Conservation (phyloP, 495 filamentous ascomycete genomes). For the Hyphodiscus hymeniophilus region DNA sequence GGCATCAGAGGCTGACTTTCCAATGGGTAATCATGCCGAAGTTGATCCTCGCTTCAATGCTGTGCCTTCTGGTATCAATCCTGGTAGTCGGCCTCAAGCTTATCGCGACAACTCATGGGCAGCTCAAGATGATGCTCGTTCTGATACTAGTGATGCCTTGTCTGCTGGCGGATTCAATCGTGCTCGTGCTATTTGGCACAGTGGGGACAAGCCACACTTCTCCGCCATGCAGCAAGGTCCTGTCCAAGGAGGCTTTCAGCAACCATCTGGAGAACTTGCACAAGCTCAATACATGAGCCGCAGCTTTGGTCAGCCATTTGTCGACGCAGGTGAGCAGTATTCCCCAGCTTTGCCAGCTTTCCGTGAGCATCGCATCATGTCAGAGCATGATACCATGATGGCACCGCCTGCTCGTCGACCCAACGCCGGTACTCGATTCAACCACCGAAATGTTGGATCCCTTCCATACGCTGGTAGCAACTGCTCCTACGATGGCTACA, state of each 20-base stretch:
- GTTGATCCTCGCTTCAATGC: conserved; percentile 38
- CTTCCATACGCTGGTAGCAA: conserved; percentile 22
- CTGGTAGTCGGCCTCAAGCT: conserved; percentile 39
- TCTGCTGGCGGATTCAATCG: conserved; percentile 53
- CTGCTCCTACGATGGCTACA: conserved; percentile 23
- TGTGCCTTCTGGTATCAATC: conserved; percentile 46
- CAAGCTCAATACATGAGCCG: conserved; percentile 29
- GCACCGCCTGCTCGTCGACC: conserved; percentile 19
- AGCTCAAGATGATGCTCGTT: conserved; percentile 57
- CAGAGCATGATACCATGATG: conserved; percentile 36
- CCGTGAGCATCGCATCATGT: conserved; percentile 35
- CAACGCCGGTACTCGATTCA: conserved; percentile 35
- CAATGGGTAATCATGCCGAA: conserved; percentile 20
- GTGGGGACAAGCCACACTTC: conserved; percentile 27
- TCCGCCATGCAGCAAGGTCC: conserved; percentile 21
- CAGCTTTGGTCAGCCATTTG: conserved; percentile 24
- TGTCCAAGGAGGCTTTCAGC: conserved; percentile 21
- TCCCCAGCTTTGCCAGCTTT: conserved; percentile 22
- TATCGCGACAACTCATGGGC: conserved; percentile 55
- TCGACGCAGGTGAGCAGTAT: conserved; percentile 11
- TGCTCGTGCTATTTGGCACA: conserved; percentile 55
- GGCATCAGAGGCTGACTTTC: conserved; percentile 44
- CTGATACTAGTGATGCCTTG: conserved; percentile 53
- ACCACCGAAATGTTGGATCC: conserved; percentile 26
- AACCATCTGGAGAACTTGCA: conserved; percentile 23